Base-by-base conservation (phyloP, 306 rosid species). In the Malus asiatica region DNA sequence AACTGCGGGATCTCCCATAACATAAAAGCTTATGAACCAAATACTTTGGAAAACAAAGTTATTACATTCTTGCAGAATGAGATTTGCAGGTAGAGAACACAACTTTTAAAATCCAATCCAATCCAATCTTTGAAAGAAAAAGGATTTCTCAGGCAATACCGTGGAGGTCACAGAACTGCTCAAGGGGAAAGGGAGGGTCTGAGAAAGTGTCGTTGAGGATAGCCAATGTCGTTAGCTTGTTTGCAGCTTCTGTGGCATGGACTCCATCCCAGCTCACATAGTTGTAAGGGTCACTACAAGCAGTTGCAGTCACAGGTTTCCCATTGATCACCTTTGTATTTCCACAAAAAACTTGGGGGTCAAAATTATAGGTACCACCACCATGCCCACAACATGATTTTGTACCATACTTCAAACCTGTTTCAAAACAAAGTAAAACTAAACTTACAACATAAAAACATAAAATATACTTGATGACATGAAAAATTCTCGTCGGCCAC, bases 191-290 rank as follows among this genome's bases (percentile, higher is more conserved):
- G 45, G 89, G 85, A 19, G 97, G 96, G 62, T 92, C 85, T 61
- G 75, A 94, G 80, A 81, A 87, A 32, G 93, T 85, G 73, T 95
- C 96, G 77, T 80, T 91, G 16, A 94, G 91, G 80, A 91, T 86
- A 33, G 98, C 96, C 75, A 44, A 66, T 7, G 98, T 83, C 7
- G 75, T 38, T 74, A 88, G 86, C 87, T 92, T 92, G 82, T 92
- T 94, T 68, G 92, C 97, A 78, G 93, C 93, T 83, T 94, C 98
- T 59, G 96, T 86, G 74, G 96, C 77, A 72, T 94, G 98, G n/a
- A 94, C 79, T 45, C 95, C 98, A 86, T 94, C 97, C 94, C 96
- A 94, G 78, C 98, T 92, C 46, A 87, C 96, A 60, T 92, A 92
- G 83, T 90, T 90, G 64, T 78, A 64, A 3, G 97, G 98, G 19